Evolutionary conservation across 2,329 filamentous ascomycete species (phyloP).

Genomic region (Fusarium sp.): DNA sequence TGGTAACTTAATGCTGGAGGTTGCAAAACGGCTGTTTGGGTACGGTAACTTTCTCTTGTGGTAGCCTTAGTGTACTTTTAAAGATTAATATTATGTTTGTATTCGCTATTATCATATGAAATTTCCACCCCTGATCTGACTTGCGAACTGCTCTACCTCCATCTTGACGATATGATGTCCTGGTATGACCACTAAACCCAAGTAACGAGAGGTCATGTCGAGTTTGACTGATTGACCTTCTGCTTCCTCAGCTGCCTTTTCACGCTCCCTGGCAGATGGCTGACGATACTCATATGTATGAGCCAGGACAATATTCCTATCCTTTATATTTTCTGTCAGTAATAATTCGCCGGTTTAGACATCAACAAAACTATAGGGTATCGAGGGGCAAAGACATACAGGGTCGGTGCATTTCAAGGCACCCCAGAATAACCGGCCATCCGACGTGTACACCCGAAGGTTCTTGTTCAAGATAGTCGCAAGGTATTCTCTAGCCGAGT

Average conservation of each 20-base stretch:
- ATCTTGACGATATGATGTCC: constrained; percentile 88
- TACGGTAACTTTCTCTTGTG: constrained; percentile 37
- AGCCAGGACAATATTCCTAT: constrained; percentile 87
- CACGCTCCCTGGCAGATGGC: constrained; percentile 65
- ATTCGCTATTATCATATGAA: constrained; percentile 21
- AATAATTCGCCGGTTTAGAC: not conserved
- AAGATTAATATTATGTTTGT: constrained; percentile 43
- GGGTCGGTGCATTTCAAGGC: constrained; percentile 95
- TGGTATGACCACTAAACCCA: constrained; percentile 90
- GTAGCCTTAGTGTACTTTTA: constrained; percentile 46
- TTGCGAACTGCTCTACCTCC: constrained; percentile 82
- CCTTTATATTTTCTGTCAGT: constrained; percentile 61
- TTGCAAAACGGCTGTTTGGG: constrained; percentile 42
- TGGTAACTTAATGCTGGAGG: constrained; percentile 35
- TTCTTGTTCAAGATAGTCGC: constrained; percentile 79
- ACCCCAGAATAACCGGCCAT: constrained; percentile 89
- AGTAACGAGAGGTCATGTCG: constrained; percentile 84
- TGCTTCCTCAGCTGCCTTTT: constrained; percentile 51
- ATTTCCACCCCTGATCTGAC: constrained; percentile 56
- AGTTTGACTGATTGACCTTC: constrained; percentile 63
- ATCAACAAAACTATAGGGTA: constrained; percentile 15
- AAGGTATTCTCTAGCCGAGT: constrained; percentile 67
- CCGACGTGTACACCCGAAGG: constrained; percentile 81
- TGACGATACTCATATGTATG: constrained; percentile 90
- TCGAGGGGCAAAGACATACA: constrained; percentile 61